A percentile compares a stretch with the other conserved stretches of the same genome.
These are phyloP conservation scores for Pseudocercospora fuligena DNA, from an alignment of 2,329 filamentous ascomycete genomes.

Conservation along the genomic window DNA sequence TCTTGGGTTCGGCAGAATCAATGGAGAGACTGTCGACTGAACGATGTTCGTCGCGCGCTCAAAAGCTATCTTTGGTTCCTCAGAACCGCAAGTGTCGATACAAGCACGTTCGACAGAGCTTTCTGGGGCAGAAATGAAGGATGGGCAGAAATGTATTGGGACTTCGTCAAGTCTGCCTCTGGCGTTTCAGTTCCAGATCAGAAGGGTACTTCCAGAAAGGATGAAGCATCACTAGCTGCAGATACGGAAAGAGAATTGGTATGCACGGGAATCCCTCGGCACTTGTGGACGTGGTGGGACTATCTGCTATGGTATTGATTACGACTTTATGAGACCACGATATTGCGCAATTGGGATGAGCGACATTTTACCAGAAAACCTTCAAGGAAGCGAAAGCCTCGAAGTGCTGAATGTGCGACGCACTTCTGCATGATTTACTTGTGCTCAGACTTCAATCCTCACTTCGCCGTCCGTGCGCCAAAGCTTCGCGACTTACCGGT, in stretches of 20 bases:
- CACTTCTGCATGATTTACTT: too few relatives aligned
- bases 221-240: background rate
- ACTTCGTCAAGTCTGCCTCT: constrained; percentile 14
- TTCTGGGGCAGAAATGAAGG: constrained; percentile 32
- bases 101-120: constrained; percentile 32
- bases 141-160: constrained; percentile 40
- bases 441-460: background rate
- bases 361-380: background rate
- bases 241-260: constrained; percentile 23
- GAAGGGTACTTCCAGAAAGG: background rate
- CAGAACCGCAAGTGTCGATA: constrained; percentile 14
- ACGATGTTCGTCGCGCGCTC: constrained; percentile 40
- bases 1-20: constrained; percentile 27
- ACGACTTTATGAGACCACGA: background rate
- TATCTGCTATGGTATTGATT: constrained; percentile 9
- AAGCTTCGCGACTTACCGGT: background rate
- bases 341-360: background rate
- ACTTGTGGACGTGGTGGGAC: constrained; percentile 19
- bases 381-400: background rate
- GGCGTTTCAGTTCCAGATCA: background rate
- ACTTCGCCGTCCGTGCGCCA: background rate
- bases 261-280: constrained; percentile 24
- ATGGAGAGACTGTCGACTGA: constrained; percentile 29
- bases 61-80: constrained; percentile 38
- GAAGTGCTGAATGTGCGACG: too few relatives aligned